Percentiles rank a stretch among this genome's conserved stretches.
These are phyloP conservation scores for Hortaea werneckii DNA, from an alignment of 2,329 filamentous ascomycete species.

Conservation along the genomic window DNA sequence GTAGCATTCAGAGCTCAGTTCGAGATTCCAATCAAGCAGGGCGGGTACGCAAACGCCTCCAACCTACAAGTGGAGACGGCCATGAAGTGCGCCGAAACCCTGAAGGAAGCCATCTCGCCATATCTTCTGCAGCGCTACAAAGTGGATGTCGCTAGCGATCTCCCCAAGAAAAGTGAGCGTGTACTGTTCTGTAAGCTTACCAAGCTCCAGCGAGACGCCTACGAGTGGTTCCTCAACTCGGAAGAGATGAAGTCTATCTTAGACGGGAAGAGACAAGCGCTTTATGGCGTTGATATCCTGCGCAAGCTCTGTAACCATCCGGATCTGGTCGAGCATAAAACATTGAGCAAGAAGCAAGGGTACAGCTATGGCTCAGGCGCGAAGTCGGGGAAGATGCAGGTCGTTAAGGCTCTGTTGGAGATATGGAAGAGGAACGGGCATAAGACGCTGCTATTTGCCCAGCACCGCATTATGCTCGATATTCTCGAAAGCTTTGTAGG, in stretches of 20 bases:
- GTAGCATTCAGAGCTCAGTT: slow-evolving; percentile 87
- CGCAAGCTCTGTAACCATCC: slow-evolving; percentile 98
- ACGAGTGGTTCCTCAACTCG: slow-evolving; percentile 70
- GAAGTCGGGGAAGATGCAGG: slow-evolving; percentile 91
- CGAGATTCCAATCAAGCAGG: slow-evolving; percentile 84
- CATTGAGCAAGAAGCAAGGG: slow-evolving; percentile 46
- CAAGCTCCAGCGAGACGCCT: slow-evolving; percentile 64
- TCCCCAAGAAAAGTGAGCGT: slow-evolving; percentile 92
- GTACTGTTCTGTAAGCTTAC: slow-evolving; percentile 94
- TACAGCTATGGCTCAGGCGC: slow-evolving; percentile 69
- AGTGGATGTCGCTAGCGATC: slow-evolving; percentile 81
- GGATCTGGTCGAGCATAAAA: slow-evolving; percentile 65
- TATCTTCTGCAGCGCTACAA: slow-evolving; percentile 91
- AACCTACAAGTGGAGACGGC: slow-evolving; percentile 92
- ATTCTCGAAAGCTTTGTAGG: slow-evolving; percentile 77
- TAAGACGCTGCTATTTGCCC: slow-evolving; percentile 86
- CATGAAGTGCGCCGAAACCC: slow-evolving; percentile 81
- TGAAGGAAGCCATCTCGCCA: slow-evolving; percentile 88
- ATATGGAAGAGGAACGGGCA: slow-evolving; percentile 89
- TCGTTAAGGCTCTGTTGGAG: slow-evolving; percentile 75
- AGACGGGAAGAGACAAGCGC: slow-evolving; percentile 61
- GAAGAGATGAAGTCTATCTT: slow-evolving; percentile 79
- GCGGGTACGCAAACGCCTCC: slow-evolving; percentile 89
- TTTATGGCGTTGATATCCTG: slow-evolving; percentile 84
- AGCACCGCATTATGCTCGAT: slow-evolving; percentile 90